Evolutionary conservation across 2,329 filamentous ascomycete species (phyloP).

Genomic region (Fusarium sororula): DNA sequence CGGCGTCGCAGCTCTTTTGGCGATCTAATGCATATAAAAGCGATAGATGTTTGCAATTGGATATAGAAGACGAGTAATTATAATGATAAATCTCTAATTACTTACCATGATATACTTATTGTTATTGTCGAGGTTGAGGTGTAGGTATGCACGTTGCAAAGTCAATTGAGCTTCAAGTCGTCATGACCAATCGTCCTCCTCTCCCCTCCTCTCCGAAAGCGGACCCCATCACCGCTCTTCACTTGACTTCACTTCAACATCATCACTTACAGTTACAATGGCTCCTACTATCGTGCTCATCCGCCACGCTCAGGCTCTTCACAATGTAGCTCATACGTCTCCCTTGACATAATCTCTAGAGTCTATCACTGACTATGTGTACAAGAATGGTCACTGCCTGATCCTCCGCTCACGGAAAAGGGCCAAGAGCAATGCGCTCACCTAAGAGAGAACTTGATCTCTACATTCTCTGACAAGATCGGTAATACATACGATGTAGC

Average conservation of each 20-base stretch:
- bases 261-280: constrained; percentile 48
- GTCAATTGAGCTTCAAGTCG: background rate
- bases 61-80: background rate
- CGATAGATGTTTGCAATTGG: background rate
- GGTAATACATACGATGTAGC: constrained; percentile 50
- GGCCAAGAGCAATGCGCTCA: constrained; percentile 59
- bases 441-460: constrained; percentile 54
- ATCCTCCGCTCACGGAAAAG: constrained; percentile 60
- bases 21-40: background rate
- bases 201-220: constrained; percentile 19
- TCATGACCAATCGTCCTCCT: background rate
- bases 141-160: background rate
- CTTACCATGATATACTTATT: background rate
- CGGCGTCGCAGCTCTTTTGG: constrained; percentile 2
- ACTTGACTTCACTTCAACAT: background rate
- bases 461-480: constrained; percentile 48
- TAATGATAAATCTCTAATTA: background rate
- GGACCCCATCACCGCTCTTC: background rate
- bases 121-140: background rate
- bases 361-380: constrained; percentile 10
- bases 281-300: constrained; percentile 77
- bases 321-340: constrained; percentile 63
- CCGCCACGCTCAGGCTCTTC: constrained; percentile 82
- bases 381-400: constrained; percentile 60
- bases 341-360: background rate